These are phyloP conservation scores for Medakamo hakoo DNA, from an alignment of 139 green algal genomes.

Conservation along the genomic window DNA sequence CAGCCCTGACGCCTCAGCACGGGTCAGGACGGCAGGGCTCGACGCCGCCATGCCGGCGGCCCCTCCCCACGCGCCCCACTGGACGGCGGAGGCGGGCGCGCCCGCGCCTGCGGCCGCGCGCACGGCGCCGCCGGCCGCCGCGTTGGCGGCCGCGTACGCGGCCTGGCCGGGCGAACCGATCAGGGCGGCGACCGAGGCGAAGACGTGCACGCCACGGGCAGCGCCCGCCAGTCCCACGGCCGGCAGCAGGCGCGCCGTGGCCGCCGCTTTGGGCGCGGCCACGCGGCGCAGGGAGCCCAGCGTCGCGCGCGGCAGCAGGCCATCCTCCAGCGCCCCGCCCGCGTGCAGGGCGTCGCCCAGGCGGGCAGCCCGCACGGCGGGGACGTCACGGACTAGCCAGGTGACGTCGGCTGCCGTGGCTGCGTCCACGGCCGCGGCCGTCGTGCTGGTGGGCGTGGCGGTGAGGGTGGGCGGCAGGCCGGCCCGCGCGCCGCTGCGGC, in stretches of 20 bases:
- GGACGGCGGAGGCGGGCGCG: conserved; percentile 4
- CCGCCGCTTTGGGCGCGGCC: not conserved
- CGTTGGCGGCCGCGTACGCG: conserved; percentile 57
- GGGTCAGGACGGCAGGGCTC: conserved; percentile 19
- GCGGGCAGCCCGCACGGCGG: not conserved
- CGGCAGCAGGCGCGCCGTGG: not conserved
- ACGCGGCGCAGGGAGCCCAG: not conserved
- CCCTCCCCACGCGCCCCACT: conserved; percentile 32
- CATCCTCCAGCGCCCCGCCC: not conserved
- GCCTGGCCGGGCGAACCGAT: conserved; percentile 50
- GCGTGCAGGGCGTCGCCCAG: not conserved
- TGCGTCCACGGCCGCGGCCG: not conserved
- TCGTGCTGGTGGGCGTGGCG: not conserved
- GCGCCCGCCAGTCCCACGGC: too few relatives aligned
- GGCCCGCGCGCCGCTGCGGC: not conserved
- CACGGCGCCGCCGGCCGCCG: conserved; percentile 29
- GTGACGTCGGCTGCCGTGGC: not conserved
- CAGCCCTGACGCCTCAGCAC: conserved; percentile 48
- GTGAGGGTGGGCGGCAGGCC: too few relatives aligned
- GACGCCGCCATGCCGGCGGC: conserved; percentile 55
- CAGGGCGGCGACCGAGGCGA: conserved; percentile 44
- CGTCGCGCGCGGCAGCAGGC: not conserved
- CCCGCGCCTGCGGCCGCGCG: not conserved
- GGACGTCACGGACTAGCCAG: not conserved
- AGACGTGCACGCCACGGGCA: conserved; percentile 11